These are phyloP conservation scores for Peronospora belbahrii DNA, from an alignment of 352 stramenopile species.

Conservation along the genomic window DNA sequence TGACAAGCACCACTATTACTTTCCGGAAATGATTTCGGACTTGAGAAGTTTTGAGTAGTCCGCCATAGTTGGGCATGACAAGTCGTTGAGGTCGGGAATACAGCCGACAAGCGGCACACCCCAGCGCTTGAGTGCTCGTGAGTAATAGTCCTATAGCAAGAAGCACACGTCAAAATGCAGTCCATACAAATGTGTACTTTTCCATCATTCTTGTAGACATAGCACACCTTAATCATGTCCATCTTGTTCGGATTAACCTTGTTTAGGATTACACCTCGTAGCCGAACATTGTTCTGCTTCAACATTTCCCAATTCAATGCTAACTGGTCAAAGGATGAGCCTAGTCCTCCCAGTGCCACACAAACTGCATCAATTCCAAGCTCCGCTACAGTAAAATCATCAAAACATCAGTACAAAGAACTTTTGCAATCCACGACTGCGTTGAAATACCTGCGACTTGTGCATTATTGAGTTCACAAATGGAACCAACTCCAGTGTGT, in stretches of 20 bases:
- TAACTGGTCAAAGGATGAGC: constrained; percentile 81
- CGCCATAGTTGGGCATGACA: constrained; percentile 79
- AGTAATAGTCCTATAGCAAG: constrained; percentile 72
- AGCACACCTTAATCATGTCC: constrained; percentile 81
- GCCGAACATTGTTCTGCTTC: constrained; percentile 62
- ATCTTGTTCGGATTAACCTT: constrained; percentile 86
- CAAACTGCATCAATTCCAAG: constrained; percentile 79
- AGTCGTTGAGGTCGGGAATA: constrained; percentile 79
- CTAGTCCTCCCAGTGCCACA: constrained; percentile 67
- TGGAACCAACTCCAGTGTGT: constrained; percentile 86
- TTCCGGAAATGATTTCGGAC: constrained; percentile 70
- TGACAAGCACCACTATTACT: neutral
- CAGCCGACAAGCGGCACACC: constrained; percentile 83
- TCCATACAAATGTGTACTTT: neutral
- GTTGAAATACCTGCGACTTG: constrained; percentile 65
- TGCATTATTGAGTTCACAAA: constrained; percentile 88
- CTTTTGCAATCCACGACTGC: neutral
- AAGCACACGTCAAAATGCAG: neutral
- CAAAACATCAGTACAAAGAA: constrained; percentile 1
- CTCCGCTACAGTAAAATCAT: constrained; percentile 35
- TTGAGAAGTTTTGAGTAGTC: constrained; percentile 84
- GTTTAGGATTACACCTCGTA: constrained; percentile 82
- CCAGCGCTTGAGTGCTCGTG: constrained; percentile 84
- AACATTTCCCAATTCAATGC: constrained; percentile 81
- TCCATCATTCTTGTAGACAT: neutral